Evolutionary conservation across 148 eudicot genomes (phyloP), one percentile per base, ranked within the genome.

Genomic region (Rhododendron griersonianum): DNA sequence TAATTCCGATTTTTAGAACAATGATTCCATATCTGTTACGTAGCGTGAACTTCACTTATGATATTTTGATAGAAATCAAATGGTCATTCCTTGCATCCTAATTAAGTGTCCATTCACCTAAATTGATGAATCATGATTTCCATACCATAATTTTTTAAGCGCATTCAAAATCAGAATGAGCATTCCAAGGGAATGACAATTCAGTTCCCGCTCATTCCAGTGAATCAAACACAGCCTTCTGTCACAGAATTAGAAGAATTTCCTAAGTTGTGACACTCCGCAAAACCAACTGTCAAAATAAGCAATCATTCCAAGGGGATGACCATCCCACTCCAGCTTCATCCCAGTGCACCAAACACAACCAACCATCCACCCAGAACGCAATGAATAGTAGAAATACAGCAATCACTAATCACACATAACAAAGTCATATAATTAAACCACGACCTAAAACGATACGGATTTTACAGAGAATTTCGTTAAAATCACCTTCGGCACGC

Each of bases 401-500:
- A 83, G 16, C 11, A 30, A 28, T 69, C 75, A 57, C 63, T 4
- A 3, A 16, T 4, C 7, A 57, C 63, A 18, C 63, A 57, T 57
- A 15, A 16, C 7, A 41, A 53, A 53, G n/a, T 16, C 9, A 9
- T 5, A 2, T 30, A 1, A n/a, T 7, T 5, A 80, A 81, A 11
- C 15, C 9, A 45, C 15, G 2, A 14, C 25, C 74, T 4, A n/a
- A 13, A 47, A 41, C 5, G 6, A 76, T 3, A 84, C 10, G 47
- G 11, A 81, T 48, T 48, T 47, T 48, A 18, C 13, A 63, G n/a
- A 53, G 39, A 59, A 80, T 69, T 15, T 11, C 69, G 35, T 28
- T 18, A 11, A 63, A 65, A 57, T 35, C 59, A 92, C 98, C 98
- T 92, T 93, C 98, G 45, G 95, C 94, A 23, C 98, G 92, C 91